Base-by-base conservation (phyloP, 352 stramenopile species). In the Blastocystis sp. region DNA sequence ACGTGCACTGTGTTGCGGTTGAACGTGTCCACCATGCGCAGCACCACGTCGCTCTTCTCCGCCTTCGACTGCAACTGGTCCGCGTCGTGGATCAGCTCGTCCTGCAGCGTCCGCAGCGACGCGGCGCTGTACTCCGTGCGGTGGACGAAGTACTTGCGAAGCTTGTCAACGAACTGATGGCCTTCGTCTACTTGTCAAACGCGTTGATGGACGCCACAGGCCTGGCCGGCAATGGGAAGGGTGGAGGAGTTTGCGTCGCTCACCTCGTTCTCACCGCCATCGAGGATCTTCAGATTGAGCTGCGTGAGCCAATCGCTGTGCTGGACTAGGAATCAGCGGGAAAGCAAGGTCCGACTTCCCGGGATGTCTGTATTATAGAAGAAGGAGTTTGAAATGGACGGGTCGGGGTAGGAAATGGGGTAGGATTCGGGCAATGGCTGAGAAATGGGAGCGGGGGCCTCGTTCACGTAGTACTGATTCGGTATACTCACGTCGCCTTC, bases 291-390 rank as follows among this genome's bases (percentile, higher is more conserved):
- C 21, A 84, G 61, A 53, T 84, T 84, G 19, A 84, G 21, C 56
- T 84, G 74, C 10, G 74, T 84, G 0, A 84, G 60, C 74, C 74
- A 84, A 53, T 84, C 74, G 21, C 74, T 84, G 60, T 84, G 74
- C 41, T 84, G 74, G n/a, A 84, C 74, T 81, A 64, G 23, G 34
- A 66, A 21, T 67, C 9, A 84, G 19, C 2, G 2, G 53, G 17
- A 38, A 40, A 10, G 14, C 34, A 14, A 1, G 41, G 19, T 59
- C 14, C 5, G 53, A 67, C 52, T 59, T n/a, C 52, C 21, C 17
- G 52, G 56, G 48, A 67, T 67, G 19, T 84, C 74, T 3, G 10
- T 34, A 19, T 53, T 45, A 52, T 67, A 67, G 34, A 45, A 67
- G 34, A 59, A 70, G 0, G 21, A n/a, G 2, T 10, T 52, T 1